These are phyloP conservation scores for Ophiostoma sp. DNA, from an alignment of 2,329 filamentous ascomycete species.

Conservation along the genomic window DNA sequence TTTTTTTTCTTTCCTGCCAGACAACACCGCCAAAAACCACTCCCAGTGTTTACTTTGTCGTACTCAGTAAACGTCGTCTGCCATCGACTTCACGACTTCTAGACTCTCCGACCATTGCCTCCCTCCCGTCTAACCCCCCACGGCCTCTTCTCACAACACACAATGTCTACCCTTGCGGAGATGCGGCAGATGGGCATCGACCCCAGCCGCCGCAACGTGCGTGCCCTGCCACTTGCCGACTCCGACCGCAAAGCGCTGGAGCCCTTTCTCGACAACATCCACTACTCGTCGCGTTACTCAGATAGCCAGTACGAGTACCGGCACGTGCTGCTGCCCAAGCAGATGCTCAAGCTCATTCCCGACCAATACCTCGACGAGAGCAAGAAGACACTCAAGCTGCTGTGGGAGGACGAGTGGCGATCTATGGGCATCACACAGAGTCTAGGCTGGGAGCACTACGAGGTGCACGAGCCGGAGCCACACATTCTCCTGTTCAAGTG, in stretches of 20 bases:
- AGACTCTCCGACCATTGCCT: background rate
- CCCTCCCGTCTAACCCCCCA: background rate
- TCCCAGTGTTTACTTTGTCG: slow-evolving; percentile 6
- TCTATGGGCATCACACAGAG: slow-evolving; percentile 98
- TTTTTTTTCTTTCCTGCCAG: slow-evolving; percentile 2
- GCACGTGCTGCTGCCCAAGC: slow-evolving; percentile 94
- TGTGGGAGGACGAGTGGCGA: slow-evolving; percentile 99
- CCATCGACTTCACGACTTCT: background rate
- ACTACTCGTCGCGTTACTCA: slow-evolving; percentile 79
- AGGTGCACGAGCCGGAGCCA: slow-evolving; percentile 96
- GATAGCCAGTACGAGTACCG: slow-evolving; percentile 94
- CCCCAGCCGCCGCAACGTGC: slow-evolving; percentile 76
- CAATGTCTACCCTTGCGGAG: slow-evolving; percentile 27
- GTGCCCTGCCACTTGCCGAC: slow-evolving; percentile 73
- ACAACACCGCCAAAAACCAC: slow-evolving; percentile 10
- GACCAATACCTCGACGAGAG: slow-evolving; percentile 60
- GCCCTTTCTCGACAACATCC: slow-evolving; percentile 87
- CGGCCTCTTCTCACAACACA: background rate
- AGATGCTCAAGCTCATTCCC: slow-evolving; percentile 96
- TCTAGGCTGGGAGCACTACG: slow-evolving; percentile 98
- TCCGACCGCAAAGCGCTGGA: slow-evolving; percentile 77
- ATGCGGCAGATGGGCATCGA: slow-evolving; percentile 60
- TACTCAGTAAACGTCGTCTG: background rate
- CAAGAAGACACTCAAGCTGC: slow-evolving; percentile 87
- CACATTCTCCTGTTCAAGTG: slow-evolving; percentile 99